Evolutionary conservation across 441 rosid genomes (phyloP).

Genomic region (Syzygium malaccense): DNA sequence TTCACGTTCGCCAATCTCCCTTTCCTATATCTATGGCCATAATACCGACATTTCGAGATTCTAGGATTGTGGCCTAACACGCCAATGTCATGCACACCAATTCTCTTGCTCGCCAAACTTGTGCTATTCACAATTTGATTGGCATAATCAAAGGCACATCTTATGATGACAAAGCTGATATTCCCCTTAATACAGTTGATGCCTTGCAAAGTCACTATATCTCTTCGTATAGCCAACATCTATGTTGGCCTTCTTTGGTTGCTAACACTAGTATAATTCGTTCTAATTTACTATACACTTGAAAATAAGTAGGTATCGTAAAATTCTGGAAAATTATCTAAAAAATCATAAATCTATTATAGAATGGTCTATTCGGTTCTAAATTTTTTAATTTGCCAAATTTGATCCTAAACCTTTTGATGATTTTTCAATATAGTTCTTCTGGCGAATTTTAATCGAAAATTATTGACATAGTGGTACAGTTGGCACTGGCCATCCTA

Average conservation of each 20-base stretch:
- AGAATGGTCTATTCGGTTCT: rapidly evolving
- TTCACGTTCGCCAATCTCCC: no score
- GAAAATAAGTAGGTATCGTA: not conserved
- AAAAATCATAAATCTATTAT: not conserved
- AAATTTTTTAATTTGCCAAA: not conserved
- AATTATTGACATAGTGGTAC: rapidly evolving
- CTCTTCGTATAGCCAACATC: no score
- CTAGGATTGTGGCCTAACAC: not conserved
- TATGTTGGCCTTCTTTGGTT: no score
- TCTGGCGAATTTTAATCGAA: rapidly evolving
- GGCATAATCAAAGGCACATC: not conserved
- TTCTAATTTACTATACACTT: not conserved
- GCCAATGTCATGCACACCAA: not conserved
- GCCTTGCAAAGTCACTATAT: no score
- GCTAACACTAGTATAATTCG: not conserved
- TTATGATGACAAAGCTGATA: no score
- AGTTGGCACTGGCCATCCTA: rapidly evolving
- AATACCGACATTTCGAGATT: not conserved
- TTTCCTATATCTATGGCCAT: not conserved
- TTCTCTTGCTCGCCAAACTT: not conserved
- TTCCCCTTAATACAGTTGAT: no score
- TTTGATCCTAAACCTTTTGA: not conserved
- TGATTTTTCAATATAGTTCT: not conserved
- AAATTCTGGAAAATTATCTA: not conserved
- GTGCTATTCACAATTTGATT: not conserved